Evolutionary conservation across 2,329 filamentous ascomycete genomes (phyloP).

Genomic region (Penicillium paneum): DNA sequence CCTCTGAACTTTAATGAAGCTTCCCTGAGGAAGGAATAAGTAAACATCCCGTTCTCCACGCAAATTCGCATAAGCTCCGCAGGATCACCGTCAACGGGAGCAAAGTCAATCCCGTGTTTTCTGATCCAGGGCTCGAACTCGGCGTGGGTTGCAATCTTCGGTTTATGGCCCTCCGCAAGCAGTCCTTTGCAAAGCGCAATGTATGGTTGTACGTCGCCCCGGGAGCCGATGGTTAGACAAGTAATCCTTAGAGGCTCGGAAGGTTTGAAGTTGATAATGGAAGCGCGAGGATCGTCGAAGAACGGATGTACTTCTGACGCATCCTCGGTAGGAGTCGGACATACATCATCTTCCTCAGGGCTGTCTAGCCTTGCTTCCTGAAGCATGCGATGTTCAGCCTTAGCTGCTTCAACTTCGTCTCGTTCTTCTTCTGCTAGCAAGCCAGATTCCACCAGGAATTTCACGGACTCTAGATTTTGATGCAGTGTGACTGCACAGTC

Average conservation of each 20-base stretch:
- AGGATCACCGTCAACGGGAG: conserved; percentile 82
- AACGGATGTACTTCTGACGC: conserved; percentile 62
- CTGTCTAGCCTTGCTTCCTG: conserved; percentile 64
- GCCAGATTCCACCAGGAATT: conserved; percentile 67
- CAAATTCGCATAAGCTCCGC: conserved; percentile 93
- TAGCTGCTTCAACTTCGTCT: conserved; percentile 69
- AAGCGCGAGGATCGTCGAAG: conserved; percentile 85
- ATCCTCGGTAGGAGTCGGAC: conserved; percentile 23
- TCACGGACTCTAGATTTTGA: conserved; percentile 69
- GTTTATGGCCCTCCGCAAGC: conserved; percentile 78
- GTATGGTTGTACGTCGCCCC: conserved; percentile 95
- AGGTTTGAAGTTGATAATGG: conserved; percentile 88
- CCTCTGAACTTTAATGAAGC: conserved; percentile 82
- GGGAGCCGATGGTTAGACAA: conserved; percentile 91
- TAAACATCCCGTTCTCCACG: conserved; percentile 97
- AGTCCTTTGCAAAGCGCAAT: conserved; percentile 93
- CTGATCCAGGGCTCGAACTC: conserved; percentile 90
- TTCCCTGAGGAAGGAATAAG: conserved; percentile 82
- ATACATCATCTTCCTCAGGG: conserved; percentile 33
- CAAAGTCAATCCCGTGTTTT: conserved; percentile 91
- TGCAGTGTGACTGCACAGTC: conserved; percentile 83
- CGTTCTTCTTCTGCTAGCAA: conserved; percentile 65
- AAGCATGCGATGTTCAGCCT: conserved; percentile 75
- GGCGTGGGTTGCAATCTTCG: conserved; percentile 83
- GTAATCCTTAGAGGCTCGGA: conserved; percentile 75